These are phyloP conservation scores for Tuber microsphaerosporum DNA, from an alignment of 495 filamentous ascomycete species.

Conservation along the genomic window DNA sequence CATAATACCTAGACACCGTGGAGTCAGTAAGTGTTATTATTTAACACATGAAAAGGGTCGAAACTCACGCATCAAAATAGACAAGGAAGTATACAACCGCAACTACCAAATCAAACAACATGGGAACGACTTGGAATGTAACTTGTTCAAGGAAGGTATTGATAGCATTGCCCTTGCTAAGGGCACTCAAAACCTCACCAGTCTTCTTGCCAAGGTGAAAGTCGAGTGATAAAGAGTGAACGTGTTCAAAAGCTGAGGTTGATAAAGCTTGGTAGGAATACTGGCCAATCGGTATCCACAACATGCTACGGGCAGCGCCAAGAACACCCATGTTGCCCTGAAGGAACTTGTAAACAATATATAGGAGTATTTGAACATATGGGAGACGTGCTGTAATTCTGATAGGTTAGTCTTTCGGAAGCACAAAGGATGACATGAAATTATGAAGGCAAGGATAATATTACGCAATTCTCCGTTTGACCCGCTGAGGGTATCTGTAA, in stretches of 20 bases:
- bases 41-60: neutral
- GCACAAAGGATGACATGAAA: slow-evolving; percentile 42
- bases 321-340: slow-evolving; percentile 84
- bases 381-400: slow-evolving; percentile 47
- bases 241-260: slow-evolving; percentile 92
- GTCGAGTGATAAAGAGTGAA: slow-evolving; percentile 87
- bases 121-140: slow-evolving; percentile 89
- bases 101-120: slow-evolving; percentile 82
- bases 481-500: slow-evolving; percentile 60
- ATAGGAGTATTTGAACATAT: slow-evolving; percentile 65
- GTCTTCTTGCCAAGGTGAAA: slow-evolving; percentile 97
- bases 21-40: slow-evolving; percentile 8
- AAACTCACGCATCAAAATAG: slow-evolving; percentile 57
- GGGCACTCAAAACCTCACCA: slow-evolving; percentile 85
- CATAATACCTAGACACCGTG: slow-evolving; percentile 55
- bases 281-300: slow-evolving; percentile 95
- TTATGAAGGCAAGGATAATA: slow-evolving; percentile 11
- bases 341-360: slow-evolving; percentile 73
- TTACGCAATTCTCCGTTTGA: slow-evolving; percentile 43
- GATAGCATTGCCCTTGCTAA: slow-evolving; percentile 93
- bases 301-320: slow-evolving; percentile 66
- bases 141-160: slow-evolving; percentile 94
- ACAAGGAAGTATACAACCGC: slow-evolving; percentile 81
- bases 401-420: slow-evolving; percentile 1
- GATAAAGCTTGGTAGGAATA: slow-evolving; percentile 93